These are phyloP conservation scores for Boeremia lycopersici DNA, from an alignment of 2,329 filamentous ascomycete genomes.

Conservation along the genomic window DNA sequence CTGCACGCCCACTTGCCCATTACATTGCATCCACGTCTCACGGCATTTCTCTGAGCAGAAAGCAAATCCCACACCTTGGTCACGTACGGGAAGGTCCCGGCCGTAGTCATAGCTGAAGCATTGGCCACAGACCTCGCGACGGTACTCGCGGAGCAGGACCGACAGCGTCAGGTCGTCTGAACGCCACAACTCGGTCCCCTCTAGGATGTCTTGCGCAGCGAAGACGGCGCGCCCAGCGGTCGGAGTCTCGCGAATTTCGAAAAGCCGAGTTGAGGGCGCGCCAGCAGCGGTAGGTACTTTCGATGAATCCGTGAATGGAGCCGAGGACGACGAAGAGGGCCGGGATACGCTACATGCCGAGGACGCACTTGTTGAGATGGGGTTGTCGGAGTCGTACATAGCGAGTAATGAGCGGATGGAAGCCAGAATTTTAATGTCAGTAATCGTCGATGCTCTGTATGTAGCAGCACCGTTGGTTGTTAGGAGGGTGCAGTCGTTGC, in stretches of 20 bases:
- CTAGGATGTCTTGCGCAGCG: slow-evolving; percentile 43
- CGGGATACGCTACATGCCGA: slow-evolving; percentile 23
- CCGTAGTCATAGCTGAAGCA: slow-evolving; percentile 56
- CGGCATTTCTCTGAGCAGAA: slow-evolving; percentile 51
- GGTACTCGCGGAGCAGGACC: slow-evolving; percentile 54
- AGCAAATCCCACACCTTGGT: slow-evolving; percentile 48
- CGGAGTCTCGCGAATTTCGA: slow-evolving; percentile 50
- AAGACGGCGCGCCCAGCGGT: slow-evolving; percentile 54
- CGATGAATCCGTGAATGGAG: slow-evolving; percentile 4
- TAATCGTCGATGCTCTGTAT: background rate
- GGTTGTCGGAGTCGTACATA: slow-evolving; percentile 2
- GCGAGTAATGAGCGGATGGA: background rate
- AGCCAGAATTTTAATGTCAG: background rate
- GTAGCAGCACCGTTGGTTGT: background rate
- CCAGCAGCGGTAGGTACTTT: slow-evolving; percentile 28
- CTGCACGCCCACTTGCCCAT: slow-evolving; percentile 36
- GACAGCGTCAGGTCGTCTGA: slow-evolving; percentile 48
- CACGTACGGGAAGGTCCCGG: slow-evolving; percentile 48
- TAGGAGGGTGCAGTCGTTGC: background rate
- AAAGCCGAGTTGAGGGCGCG: slow-evolving; percentile 36
- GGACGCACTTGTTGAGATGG: slow-evolving; percentile 18
- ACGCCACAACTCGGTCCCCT: slow-evolving; percentile 45
- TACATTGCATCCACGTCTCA: slow-evolving; percentile 41
- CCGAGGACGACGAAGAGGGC: slow-evolving; percentile 21
- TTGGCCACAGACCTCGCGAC: slow-evolving; percentile 55